A percentile compares a stretch with the other conserved stretches of the same genome.
phyloP scores from a whole-genome alignment of 176 grass and related monocot genomes.

The Triticum aestivum region IWGSC_CS_RefSeq_v2.1 NC_057808.1:498909745-498910244 shows the following conservation, averaged over 20 bases:
- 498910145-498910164: not conserved
- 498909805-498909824: not conserved
- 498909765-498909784: not conserved
- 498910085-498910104: not conserved
- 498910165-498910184: not conserved
- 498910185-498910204: not conserved
- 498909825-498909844: not conserved
- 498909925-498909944: not conserved
- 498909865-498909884: not conserved
- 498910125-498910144: not conserved
- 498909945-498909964: not conserved
- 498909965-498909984: not conserved
- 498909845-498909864: not conserved
- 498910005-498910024: not conserved
- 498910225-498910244: not conserved
- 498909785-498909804: not conserved
- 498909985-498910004: not conserved
- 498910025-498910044: not conserved
- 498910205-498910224: not conserved
- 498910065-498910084: slow-evolving; percentile 11
- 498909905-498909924: not conserved
- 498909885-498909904: too few species aligned
- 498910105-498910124: not conserved
- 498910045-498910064: not conserved
- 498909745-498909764: not conserved